A percentile compares a stretch with the other conserved stretches of the same genome.
These are phyloP conservation scores for Chenopodium album DNA, from an alignment of 148 eudicot genomes.

Conservation along the genomic window DNA sequence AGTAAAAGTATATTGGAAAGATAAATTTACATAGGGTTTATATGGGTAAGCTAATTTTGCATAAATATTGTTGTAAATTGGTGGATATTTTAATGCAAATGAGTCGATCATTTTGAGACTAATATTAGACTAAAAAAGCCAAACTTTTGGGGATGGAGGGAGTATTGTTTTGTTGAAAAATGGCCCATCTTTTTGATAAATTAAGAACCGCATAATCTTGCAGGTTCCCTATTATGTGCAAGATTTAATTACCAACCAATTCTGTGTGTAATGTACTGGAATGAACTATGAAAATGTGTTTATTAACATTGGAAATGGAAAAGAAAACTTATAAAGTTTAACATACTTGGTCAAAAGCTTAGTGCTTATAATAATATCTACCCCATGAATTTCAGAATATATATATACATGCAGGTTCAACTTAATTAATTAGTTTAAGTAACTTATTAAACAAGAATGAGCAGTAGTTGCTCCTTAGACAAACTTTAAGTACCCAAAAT, in stretches of 20 bases:
- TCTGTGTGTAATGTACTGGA: neutral
- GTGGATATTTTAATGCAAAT: too few species aligned
- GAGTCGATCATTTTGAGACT: too few species aligned
- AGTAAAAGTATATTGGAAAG: too few species aligned
- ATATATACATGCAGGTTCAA: neutral
- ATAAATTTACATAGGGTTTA: too few species aligned
- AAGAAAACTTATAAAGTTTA: neutral
- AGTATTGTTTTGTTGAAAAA: too few species aligned
- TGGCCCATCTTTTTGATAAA: too few species aligned
- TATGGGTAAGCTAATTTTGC: too few species aligned
- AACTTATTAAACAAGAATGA: neutral
- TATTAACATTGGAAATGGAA: neutral
- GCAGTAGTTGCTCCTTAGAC: conserved; percentile 16
- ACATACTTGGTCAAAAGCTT: neutral
- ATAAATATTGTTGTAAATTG: too few species aligned
- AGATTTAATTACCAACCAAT: conserved; percentile 13
- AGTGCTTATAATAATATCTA: conserved; percentile 1
- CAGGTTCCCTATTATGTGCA: conserved; percentile 1
- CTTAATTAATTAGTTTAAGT: neutral
- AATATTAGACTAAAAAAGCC: too few species aligned
- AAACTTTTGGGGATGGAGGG: too few species aligned
- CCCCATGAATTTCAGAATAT: neutral
- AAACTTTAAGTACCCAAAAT: neutral
- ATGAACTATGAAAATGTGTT: too few species aligned
- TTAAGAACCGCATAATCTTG: neutral